A percentile compares a stretch with the other conserved stretches of the same genome.
These are phyloP conservation scores for Capsella bursapastoris DNA, from an alignment of 345 rosid species.

Conservation along the genomic window DNA sequence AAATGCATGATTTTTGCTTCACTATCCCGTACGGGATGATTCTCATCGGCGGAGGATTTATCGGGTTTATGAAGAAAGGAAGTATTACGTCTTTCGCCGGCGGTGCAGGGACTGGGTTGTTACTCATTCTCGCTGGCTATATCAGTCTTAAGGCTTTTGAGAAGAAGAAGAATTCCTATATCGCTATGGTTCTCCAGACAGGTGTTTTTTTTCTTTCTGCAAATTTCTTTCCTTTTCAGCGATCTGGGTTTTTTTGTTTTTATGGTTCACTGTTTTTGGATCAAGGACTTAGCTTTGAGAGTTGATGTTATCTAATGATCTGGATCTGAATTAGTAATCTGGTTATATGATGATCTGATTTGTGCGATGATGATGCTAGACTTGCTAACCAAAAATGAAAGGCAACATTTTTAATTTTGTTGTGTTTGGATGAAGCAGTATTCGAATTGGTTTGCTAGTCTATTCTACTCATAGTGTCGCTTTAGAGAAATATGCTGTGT, in stretches of 20 bases:
- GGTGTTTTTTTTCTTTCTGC: constrained; percentile 38
- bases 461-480: not conserved
- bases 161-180: constrained; percentile 66
- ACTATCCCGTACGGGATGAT: constrained; percentile 94
- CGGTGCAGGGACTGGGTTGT: constrained; percentile 74
- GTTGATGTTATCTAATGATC: constrained; percentile 30
- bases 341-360: constrained; percentile 10
- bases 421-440: constrained; percentile 13
- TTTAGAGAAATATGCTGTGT: not conserved
- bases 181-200: constrained; percentile 72
- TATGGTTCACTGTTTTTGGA: not conserved
- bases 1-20: constrained; percentile 97
- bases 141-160: constrained; percentile 85
- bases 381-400: constrained; percentile 10
- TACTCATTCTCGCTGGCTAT: constrained; percentile 83
- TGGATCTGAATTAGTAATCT: constrained; percentile 7
- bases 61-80: constrained; percentile 79
- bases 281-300: constrained; percentile 25
- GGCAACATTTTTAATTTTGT: not conserved
- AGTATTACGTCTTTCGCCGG: constrained; percentile 84
- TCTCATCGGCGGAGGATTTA: constrained; percentile 76
- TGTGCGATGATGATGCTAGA: not conserved
- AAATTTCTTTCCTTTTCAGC: not conserved
- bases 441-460: constrained; percentile 3
- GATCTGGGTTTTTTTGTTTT: constrained; percentile 27